These are phyloP conservation scores for Aspergillus arachidicola DNA, from an alignment of 2,329 filamentous ascomycete species.

Conservation along the genomic window DNA sequence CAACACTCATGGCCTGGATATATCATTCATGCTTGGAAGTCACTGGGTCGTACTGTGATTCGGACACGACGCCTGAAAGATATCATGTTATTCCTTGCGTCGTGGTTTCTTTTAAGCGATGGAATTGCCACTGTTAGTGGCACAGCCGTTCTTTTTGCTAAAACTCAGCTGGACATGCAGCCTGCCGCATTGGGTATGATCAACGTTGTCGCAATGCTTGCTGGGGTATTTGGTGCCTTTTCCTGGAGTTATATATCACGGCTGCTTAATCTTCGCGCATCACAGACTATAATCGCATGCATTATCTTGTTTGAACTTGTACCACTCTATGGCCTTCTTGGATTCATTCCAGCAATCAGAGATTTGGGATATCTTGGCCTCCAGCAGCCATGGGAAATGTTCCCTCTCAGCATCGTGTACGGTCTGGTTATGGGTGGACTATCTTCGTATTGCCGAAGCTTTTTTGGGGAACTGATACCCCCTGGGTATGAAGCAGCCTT, in stretches of 20 bases:
- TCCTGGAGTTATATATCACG: constrained; percentile 81
- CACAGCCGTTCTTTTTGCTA: constrained; percentile 93
- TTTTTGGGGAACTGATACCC: constrained; percentile 92
- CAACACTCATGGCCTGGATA: constrained; percentile 67
- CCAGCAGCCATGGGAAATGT: constrained; percentile 98
- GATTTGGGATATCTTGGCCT: constrained; percentile 76
- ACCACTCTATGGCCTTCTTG: constrained; percentile 84
- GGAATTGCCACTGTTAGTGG: constrained; percentile 92
- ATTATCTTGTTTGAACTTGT: constrained; percentile 90
- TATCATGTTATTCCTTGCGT: constrained; percentile 80
- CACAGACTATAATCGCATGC: constrained; percentile 89
- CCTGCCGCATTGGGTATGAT: constrained; percentile 87
- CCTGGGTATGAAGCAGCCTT: constrained; percentile 94
- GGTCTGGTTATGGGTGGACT: constrained; percentile 93
- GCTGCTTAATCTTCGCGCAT: constrained; percentile 69
- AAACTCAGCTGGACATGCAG: constrained; percentile 88
- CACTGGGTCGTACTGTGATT: constrained; percentile 76
- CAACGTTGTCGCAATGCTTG: constrained; percentile 84
- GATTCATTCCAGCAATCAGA: constrained; percentile 80
- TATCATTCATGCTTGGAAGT: constrained; percentile 81
- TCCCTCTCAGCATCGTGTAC: constrained; percentile 84
- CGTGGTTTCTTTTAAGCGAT: constrained; percentile 94
- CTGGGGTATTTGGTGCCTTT: constrained; percentile 85
- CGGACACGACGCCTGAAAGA: constrained; percentile 76
- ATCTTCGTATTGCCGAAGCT: constrained; percentile 84